Base-by-base conservation (phyloP, 164 flowering plant species). In the Vitis rupestris region DNA sequence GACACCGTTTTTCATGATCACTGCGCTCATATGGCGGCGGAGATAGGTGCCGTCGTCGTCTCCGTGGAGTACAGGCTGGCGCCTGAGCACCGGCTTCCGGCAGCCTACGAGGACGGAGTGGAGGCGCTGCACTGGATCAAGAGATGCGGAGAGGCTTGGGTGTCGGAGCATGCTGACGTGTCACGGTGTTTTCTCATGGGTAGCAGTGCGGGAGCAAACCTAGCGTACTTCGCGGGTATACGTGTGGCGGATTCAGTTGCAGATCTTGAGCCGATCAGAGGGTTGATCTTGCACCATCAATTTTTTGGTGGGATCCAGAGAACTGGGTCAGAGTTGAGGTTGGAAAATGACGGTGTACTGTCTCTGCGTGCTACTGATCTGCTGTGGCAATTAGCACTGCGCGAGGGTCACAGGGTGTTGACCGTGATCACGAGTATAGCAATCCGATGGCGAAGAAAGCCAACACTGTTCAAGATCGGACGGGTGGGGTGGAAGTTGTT, bases 21-120 rank as follows among this genome's bases (percentile, higher is more conserved):
- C 13, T 83, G 85, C 70, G 59, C n/a, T 4, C 12, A 19, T 14
- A 13, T 79, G 13, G 87, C 86, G 0, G 9, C 2, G 1, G n/a
- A 49, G 0, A 11, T 83, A 14, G 58, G 63, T 10, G 79, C 75
- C 17, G 29, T 82, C 9, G 69, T 85, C 56, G 65, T 74, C 31
- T 82, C 89, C 4, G 83, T 84, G n/a, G 81, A 79, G 9, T 85
- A 85, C 81, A 86, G 90, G 10, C 89, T 82, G 0, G 80, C 88
- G 0, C 90, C 90, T 2, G 89, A 86, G 79, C 77, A 78, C 66
- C 82, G 84, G 9, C 84, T 86, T 2, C 90, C 93, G 10, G 86
- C 89, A 9, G 88, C 90, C 0, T 82, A 83, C 63, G 86, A 86
- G 9, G 93, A 88, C 55, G 82, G 73, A 7, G 50, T 76, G n/a